Evolutionary conservation across 331 rosid species (phyloP), one percentile per base, ranked within the genome.

Genomic region (Rhamnella rubrinervis): DNA sequence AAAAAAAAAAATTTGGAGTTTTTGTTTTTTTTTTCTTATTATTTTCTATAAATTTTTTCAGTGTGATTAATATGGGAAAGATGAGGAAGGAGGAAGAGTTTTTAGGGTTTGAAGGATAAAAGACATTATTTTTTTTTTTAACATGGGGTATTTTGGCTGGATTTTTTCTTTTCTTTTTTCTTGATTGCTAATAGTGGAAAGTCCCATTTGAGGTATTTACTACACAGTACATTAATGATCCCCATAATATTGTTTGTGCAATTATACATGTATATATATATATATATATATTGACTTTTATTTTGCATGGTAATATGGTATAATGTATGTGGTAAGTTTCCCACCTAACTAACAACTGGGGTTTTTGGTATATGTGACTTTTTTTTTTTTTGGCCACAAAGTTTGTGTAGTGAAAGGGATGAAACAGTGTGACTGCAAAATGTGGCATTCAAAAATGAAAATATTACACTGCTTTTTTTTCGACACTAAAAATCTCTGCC

Each of bases 11-110:
- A 44, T 74, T 73, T 86, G 78, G 82, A 82, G 74, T 81, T 78
- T 80, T 55, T 10, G 9, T 40, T 59, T 68, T 18, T 31, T 68
- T 46, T 67, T 68, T 70, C 21, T 25, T 59, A 78, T 85, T 71
- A 68, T 63, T 79, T 65, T 80, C 71, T 28, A 55, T 73, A 69
- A 70, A 65, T 77, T 88, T 80, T 78, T 77, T 35, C 6, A 65
- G 88, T 85, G 95, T 93, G 98, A 88, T 86, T 88, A 85, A 84
- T 78, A 83, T 85, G 81, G 80, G 75, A 78, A 61, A 62, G 31
- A 73, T 64, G 35, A 31, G 35, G 38, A 40, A 68, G 66, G 73
- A 65, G 70, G 72, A 44, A 73, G 72, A 67, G 57, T 37, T 71
- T 61, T 70, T 81, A 89, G 96, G 90, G 90, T 85, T 84, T 90